Base-by-base conservation (phyloP, 2,329 filamentous ascomycete genomes). In the Lasiodiplodia gonubiensis region DNA sequence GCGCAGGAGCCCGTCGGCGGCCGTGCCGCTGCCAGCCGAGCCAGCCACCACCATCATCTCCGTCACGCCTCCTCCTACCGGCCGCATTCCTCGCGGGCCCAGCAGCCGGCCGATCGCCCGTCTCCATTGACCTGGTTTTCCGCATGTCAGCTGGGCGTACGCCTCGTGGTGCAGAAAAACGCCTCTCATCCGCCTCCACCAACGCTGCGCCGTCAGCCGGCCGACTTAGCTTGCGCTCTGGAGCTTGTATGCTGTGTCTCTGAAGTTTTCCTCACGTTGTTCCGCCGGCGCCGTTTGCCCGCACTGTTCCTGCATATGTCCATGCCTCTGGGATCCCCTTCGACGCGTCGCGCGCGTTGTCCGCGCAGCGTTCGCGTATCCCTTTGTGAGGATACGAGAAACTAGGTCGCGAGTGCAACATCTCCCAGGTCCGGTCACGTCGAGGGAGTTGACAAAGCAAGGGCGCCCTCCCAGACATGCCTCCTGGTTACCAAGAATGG, bases 401-500 rank as follows among this genome's bases (percentile, higher is more conserved):
- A 60, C 55, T 67, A 66, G 64, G 23, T 61, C 52, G 12, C 57
- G 64, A 66, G 54, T 67, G 64, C 53, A 39, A 53, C 65, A 33
- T 67, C 33, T 67, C 42, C 23, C 54, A 54, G 16, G 27, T 53
- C 49, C 23, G 11, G 23, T 54, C 57, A 14, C 6, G 37, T 54
- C 57, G 33, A 49, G 64, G 54, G 55, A 67, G 66, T 33, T 25
- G 23, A 6, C 37, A 35, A 67, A 67, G 66, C 57, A 67, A 67
- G 66, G 66, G 66, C 57, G 51, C 12, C n/a, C 16, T 48, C 55
- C 49, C 65, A 67, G 37, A 61, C 54, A 54, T 37, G 48, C 59
- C 66, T 67, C 66, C 66, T 63, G 59, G 57, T 64, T 67, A 67
- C 66, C 66, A 55, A 64, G 59, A 67, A 64, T 55, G 66, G 59